A percentile compares a stretch with the other conserved stretches of the same genome.
phyloP scores from a whole-genome alignment of 2,329 filamentous ascomycete genomes.

The Sarocladium strictum region DNA sequence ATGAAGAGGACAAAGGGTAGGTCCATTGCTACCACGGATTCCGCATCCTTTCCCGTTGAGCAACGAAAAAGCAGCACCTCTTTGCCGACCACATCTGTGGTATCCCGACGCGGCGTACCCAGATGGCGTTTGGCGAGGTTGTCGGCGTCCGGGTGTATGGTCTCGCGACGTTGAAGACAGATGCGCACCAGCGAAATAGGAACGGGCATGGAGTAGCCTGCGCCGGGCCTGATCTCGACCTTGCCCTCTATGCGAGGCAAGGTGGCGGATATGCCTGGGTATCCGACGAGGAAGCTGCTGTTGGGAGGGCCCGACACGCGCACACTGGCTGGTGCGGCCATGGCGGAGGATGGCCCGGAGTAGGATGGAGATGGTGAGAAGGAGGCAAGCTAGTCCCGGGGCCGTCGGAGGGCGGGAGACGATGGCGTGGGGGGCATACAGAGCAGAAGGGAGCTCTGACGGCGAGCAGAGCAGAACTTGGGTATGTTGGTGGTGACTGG shows the following conservation, averaged over 20 bases:
- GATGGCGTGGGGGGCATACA: background rate
- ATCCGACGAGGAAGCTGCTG: slow-evolving; percentile 92
- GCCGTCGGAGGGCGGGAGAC: background rate
- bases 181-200: slow-evolving; percentile 90
- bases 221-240: slow-evolving; percentile 86
- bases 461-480: slow-evolving; percentile 1
- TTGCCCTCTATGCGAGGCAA: slow-evolving; percentile 97
- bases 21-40: slow-evolving; percentile 92
- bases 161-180: slow-evolving; percentile 87
- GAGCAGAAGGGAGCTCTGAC: background rate
- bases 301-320: slow-evolving; percentile 96
- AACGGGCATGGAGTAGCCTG: slow-evolving; percentile 83
- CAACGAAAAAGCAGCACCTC: slow-evolving; percentile 91
- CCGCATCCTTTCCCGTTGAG: slow-evolving; percentile 73
- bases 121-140: slow-evolving; percentile 89
- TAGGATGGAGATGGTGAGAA: background rate
- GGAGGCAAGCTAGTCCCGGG: background rate
- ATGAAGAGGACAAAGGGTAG: slow-evolving; percentile 96
- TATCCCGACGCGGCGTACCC: slow-evolving; percentile 83
- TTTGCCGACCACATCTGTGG: slow-evolving; percentile 88
- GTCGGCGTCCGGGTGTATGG: slow-evolving; percentile 93
- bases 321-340: slow-evolving; percentile 49
- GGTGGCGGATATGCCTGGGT: slow-evolving; percentile 95
- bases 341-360: slow-evolving; percentile 12
- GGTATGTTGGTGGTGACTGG: background rate